A percentile compares a stretch with the other conserved stretches of the same genome.
Conservation (phyloP, 1,284 basidiomycete species). For the Rhizoctonia solani region DNA sequence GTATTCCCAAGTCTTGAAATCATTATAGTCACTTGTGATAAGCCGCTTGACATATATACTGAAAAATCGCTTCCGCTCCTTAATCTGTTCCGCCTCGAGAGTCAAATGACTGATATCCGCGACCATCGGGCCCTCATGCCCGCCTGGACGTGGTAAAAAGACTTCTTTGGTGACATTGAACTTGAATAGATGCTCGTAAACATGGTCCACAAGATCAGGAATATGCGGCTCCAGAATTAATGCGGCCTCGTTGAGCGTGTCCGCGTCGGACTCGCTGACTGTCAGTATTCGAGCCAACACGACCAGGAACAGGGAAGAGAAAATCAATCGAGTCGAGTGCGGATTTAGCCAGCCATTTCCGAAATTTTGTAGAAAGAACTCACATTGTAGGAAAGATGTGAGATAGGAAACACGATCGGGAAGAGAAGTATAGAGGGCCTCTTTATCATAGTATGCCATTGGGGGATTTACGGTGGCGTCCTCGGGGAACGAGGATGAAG, state of each 20-base stretch:
- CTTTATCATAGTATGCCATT: conserved; percentile 4
- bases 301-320: neutral
- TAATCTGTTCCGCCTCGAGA: conserved; percentile 21
- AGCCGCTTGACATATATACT: conserved; percentile 7
- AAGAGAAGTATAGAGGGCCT: conserved; percentile 25
- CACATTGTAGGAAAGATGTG: conserved; percentile 16
- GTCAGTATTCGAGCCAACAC: neutral
- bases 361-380: neutral
- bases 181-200: conserved; percentile 29
- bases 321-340: neutral
- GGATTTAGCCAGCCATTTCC: neutral
- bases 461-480: neutral
- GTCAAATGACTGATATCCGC: conserved; percentile 16
- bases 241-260: conserved; percentile 21
- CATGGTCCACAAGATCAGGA: conserved; percentile 17
- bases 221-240: conserved; percentile 30
- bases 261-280: conserved; percentile 28
- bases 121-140: conserved; percentile 30
- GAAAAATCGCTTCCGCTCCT: conserved; percentile 31
- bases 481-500: too few relatives aligned
- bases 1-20: conserved; percentile 31
- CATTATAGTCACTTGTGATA: conserved; percentile 26
- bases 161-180: conserved; percentile 27
- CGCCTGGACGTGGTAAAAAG: conserved; percentile 13
- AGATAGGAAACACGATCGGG: conserved; percentile 25